Percentiles rank a stretch among this genome's conserved stretches.
Evolutionary conservation across 257 asterid species (phyloP).

Genomic region (Lithospermum erythrorhizon): DNA sequence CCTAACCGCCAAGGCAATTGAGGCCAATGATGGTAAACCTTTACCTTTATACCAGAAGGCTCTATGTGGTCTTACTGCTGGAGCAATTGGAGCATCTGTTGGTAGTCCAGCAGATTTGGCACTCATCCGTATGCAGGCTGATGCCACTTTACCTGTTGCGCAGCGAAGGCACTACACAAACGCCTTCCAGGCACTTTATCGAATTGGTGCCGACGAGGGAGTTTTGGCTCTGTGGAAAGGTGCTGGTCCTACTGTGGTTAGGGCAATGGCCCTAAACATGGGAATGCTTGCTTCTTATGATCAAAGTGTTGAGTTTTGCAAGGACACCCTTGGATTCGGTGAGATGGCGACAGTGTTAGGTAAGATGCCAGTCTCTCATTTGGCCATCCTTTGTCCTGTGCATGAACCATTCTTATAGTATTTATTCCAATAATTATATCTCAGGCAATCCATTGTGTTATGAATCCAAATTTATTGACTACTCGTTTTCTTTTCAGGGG

Average conservation of each 20-base stretch:
- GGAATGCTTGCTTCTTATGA: slow-evolving; percentile 99
- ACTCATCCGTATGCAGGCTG: slow-evolving; percentile 98
- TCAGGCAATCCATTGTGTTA: background rate
- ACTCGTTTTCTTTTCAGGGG: slow-evolving; percentile 34
- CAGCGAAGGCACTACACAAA: slow-evolving; percentile 78
- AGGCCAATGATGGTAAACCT: slow-evolving; percentile 89
- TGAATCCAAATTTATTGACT: background rate
- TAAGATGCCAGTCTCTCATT: slow-evolving; percentile 15
- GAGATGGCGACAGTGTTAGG: slow-evolving; percentile 76
- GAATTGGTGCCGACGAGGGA: slow-evolving; percentile 75
- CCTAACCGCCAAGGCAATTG: slow-evolving; percentile 75
- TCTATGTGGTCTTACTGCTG: slow-evolving; percentile 89
- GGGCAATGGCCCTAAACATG: slow-evolving; percentile 99
- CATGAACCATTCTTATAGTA: background rate
- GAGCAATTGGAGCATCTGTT: slow-evolving; percentile 85
- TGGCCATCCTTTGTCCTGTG: background rate
- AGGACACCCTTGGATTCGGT: slow-evolving; percentile 57
- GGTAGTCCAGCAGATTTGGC: slow-evolving; percentile 98
- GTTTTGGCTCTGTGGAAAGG: slow-evolving; percentile 94
- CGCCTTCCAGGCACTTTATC: slow-evolving; percentile 80
- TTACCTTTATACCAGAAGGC: slow-evolving; percentile 92
- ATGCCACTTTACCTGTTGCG: slow-evolving; percentile 78
- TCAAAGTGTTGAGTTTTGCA: slow-evolving; percentile 74
- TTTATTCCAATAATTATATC: no score
- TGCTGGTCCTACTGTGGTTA: slow-evolving; percentile 95